Evolutionary conservation across 2,329 filamentous ascomycete species (phyloP).

Genomic region (Fusarium euwallaceae): DNA sequence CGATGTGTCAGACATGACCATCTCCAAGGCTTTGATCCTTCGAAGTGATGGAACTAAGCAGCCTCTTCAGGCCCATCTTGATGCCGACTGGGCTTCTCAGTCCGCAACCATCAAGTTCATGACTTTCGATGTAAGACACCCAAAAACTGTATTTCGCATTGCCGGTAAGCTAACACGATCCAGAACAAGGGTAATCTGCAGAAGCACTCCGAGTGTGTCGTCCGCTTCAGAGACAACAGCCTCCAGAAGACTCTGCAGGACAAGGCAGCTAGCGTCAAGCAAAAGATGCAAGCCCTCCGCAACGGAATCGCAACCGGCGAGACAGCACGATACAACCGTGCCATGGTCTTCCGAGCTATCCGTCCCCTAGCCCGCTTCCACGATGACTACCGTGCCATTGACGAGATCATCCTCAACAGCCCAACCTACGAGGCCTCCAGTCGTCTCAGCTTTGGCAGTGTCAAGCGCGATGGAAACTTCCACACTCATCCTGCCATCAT

Average conservation of each 20-base stretch:
- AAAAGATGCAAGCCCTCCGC: conserved; percentile 34
- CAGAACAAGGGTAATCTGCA: conserved; percentile 27
- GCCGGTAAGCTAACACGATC: fast-evolving
- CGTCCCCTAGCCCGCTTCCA: conserved; percentile 39
- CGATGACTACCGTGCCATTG: conserved; percentile 39
- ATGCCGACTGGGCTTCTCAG: conserved; percentile 31
- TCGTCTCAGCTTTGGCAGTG: conserved; percentile 33
- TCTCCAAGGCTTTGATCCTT: conserved; percentile 36
- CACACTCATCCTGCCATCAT: conserved; percentile 41
- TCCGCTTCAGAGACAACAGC: conserved; percentile 29
- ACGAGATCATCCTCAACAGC: conserved; percentile 39
- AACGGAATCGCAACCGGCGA: conserved; percentile 23
- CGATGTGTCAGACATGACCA: conserved; percentile 39
- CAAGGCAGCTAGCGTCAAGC: not conserved
- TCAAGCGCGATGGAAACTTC: conserved; percentile 32
- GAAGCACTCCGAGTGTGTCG: conserved; percentile 26
- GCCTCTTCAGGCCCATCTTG: conserved; percentile 31
- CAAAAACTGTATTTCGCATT: too few species aligned
- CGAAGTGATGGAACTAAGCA: conserved; percentile 13
- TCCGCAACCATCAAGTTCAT: conserved; percentile 25
- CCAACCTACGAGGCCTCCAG: conserved; percentile 29
- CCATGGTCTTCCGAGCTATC: conserved; percentile 41
- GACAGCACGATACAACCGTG: conserved; percentile 37
- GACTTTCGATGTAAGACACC: conserved; percentile 40
- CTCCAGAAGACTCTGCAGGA: conserved; percentile 24